These are phyloP conservation scores for Oryza longistaminata DNA, from an alignment of 176 grass and related monocot species.

Conservation along the genomic window DNA sequence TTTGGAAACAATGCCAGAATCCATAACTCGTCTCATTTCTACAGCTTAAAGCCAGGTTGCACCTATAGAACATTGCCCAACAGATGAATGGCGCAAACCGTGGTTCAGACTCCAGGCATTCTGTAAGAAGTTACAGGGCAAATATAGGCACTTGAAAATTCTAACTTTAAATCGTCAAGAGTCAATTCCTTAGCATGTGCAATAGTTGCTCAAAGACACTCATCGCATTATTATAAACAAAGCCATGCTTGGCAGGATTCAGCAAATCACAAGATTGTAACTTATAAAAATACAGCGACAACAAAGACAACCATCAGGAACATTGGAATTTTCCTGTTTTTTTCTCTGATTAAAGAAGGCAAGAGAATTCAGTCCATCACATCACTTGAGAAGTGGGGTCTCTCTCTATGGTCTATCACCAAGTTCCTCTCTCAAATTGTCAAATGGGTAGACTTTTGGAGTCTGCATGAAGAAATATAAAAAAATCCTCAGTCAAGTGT, in stretches of 20 bases:
- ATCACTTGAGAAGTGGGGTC: background rate
- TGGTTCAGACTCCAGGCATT: background rate
- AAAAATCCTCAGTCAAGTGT: background rate
- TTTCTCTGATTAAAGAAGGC: background rate
- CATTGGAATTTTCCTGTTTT: background rate
- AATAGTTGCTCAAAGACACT: constrained; percentile 8
- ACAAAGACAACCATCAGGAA: constrained; percentile 28
- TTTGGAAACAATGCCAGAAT: background rate
- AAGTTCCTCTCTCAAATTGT: constrained; percentile 83
- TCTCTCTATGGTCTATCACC: constrained; percentile 62
- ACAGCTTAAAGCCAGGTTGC: background rate
- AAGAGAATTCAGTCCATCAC: constrained; percentile 5
- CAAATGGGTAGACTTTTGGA: constrained; percentile 94
- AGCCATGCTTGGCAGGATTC: background rate
- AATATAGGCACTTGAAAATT: background rate
- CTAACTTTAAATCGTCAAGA: background rate
- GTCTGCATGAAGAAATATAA: constrained; percentile 53
- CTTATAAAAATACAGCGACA: constrained; percentile 22
- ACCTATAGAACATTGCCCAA: background rate
- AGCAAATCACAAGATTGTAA: background rate
- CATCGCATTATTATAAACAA: constrained; percentile 34
- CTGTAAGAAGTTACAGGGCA: background rate
- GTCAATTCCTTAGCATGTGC: background rate
- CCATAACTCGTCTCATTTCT: background rate
- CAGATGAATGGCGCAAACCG: background rate